A percentile compares a stretch with the other conserved stretches of the same genome.
phyloP scores from a whole-genome alignment of 768 basidiomycete species.

The Lanmaoa rubissima region DNA sequence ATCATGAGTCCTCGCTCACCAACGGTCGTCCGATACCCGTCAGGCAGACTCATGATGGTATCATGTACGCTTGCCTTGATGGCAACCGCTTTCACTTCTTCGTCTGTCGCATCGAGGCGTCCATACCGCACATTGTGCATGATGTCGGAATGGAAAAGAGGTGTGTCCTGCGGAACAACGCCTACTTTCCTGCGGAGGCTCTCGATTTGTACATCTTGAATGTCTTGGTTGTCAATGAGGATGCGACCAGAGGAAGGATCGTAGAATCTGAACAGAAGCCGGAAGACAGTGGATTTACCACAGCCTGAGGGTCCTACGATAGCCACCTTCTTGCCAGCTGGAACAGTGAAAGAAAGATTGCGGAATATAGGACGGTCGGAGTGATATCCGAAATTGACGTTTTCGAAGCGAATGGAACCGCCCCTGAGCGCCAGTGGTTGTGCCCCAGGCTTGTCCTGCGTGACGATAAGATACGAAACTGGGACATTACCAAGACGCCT shows the following conservation, averaged over 20 bases:
- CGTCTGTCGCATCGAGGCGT: conserved; percentile 79
- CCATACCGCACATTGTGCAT: conserved; percentile 97
- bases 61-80: conserved; percentile 85
- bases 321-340: conserved; percentile 95
- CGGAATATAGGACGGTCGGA: conserved; percentile 90
- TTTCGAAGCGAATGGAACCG: conserved; percentile 89
- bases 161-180: conserved; percentile 97
- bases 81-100: conserved; percentile 83
- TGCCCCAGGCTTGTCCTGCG: conserved; percentile 67
- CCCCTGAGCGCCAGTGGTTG: conserved; percentile 68
- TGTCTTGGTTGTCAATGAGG: conserved; percentile 83
- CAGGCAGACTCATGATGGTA: conserved; percentile 76
- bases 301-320: conserved; percentile 97
- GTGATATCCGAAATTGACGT: conserved; percentile 90
- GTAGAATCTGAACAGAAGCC: conserved; percentile 94
- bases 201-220: conserved; percentile 66
- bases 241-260: conserved; percentile 81
- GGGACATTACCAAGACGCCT: not conserved
- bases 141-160: conserved; percentile 93
- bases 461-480: not conserved
- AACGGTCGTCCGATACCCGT: conserved; percentile 86
- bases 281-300: conserved; percentile 95
- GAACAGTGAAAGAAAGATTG: conserved; percentile 83
- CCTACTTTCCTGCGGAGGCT: conserved; percentile 77
- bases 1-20: conserved; percentile 98